Conservation (phyloP, 805 yeast genomes). For the Zygosaccharomyces pseudorouxii region DNA sequence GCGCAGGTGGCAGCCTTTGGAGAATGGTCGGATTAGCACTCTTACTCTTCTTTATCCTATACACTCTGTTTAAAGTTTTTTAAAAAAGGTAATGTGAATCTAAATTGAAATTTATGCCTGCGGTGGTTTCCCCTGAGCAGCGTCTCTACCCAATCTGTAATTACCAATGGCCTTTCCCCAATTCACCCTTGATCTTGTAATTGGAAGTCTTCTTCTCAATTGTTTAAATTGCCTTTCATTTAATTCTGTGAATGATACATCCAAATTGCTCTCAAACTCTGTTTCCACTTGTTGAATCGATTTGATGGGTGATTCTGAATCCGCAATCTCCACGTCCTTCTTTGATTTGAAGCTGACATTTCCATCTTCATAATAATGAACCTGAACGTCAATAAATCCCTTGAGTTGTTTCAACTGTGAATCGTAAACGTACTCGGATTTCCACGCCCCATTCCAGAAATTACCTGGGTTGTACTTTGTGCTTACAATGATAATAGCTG, state of each 20-base stretch:
- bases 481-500: slow-evolving; percentile 58
- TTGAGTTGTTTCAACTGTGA: slow-evolving; percentile 31
- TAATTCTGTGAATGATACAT: slow-evolving; percentile 59
- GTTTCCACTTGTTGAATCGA: slow-evolving; percentile 55
- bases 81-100: slow-evolving; percentile 13
- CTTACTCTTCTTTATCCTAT: slow-evolving; percentile 50
- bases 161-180: slow-evolving; percentile 95
- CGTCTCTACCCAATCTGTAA: slow-evolving; percentile 81
- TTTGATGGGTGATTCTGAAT: slow-evolving; percentile 35
- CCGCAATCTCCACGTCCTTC: slow-evolving; percentile 32
- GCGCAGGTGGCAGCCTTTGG: slow-evolving; percentile 55
- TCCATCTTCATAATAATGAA: slow-evolving; percentile 95
- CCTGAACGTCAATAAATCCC: slow-evolving; percentile 62
- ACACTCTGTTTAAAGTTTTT: slow-evolving; percentile 49
- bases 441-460: slow-evolving; percentile 90
- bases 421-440: slow-evolving; percentile 53
- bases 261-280: slow-evolving; percentile 52
- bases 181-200: slow-evolving; percentile 83
- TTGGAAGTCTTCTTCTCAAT: slow-evolving; percentile 85
- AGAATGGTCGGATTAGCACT: slow-evolving; percentile 56
- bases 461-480: slow-evolving; percentile 68
- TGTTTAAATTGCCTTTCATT: slow-evolving; percentile 80
- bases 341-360: slow-evolving; percentile 70
- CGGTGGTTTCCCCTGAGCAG: slow-evolving; percentile 41
- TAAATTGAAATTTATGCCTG: not conserved